These are phyloP conservation scores for Dovyalis caffra DNA, from an alignment of 345 rosid species.

Conservation along the genomic window DNA sequence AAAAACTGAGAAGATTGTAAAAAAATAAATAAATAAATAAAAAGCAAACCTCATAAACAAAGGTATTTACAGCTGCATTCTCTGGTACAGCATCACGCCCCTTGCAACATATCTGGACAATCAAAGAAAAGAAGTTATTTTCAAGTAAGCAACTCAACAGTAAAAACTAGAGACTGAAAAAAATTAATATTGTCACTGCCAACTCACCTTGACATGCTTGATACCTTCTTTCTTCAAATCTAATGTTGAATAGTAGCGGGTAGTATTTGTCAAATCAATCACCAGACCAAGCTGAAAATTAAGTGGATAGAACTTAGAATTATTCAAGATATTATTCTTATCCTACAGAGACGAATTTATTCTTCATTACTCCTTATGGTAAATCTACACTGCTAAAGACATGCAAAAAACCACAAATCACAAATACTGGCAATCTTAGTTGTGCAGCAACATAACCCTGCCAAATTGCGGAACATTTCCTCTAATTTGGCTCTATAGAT, in stretches of 20 bases:
- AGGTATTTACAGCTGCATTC: conserved; percentile 77
- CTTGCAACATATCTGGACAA: conserved; percentile 75
- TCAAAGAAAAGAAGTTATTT: conserved; percentile 20
- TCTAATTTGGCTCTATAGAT: background rate
- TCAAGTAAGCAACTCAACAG: background rate
- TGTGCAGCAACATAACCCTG: background rate
- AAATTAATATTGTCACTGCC: background rate
- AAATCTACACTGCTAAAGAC: background rate
- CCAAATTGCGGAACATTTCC: background rate
- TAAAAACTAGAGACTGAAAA: background rate
- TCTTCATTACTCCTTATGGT: background rate
- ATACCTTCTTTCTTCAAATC: conserved; percentile 88
- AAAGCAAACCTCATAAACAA: conserved; percentile 74
- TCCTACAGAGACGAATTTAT: background rate
- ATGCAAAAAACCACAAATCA: background rate
- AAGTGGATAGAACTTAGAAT: conserved; percentile 2
- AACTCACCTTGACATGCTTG: conserved; percentile 83
- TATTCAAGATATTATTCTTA: background rate
- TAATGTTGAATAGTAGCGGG: conserved; percentile 66
- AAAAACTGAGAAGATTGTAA: background rate
- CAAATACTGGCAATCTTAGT: background rate
- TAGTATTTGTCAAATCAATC: conserved; percentile 96
- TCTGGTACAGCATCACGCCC: conserved; percentile 95
- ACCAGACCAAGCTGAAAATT: conserved; percentile 86
- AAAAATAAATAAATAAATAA: no score